Conservation (phyloP, 352 stramenopile genomes). For the Phytopythium litorale region DNA sequence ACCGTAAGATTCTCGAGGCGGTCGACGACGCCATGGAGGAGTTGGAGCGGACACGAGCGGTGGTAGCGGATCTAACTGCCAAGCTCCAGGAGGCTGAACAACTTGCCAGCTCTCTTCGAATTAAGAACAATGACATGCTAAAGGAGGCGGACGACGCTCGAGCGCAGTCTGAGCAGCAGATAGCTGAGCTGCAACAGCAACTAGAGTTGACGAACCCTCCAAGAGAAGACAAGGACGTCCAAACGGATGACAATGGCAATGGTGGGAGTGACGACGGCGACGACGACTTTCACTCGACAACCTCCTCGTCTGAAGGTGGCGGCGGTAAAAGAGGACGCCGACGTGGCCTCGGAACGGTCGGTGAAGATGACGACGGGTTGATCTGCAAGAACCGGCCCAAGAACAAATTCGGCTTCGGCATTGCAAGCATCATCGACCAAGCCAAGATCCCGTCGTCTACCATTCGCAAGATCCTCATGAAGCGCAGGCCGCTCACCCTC, state of each 20-base stretch:
- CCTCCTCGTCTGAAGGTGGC: slow-evolving; percentile 8
- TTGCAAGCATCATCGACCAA: slow-evolving; percentile 74
- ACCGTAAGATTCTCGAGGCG: slow-evolving; percentile 55
- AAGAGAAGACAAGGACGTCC: slow-evolving; percentile 39
- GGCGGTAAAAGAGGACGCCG: slow-evolving; percentile 17
- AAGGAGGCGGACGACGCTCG: slow-evolving; percentile 35
- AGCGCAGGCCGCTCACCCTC: slow-evolving; percentile 66
- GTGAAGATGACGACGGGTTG: slow-evolving; percentile 40
- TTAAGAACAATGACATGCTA: slow-evolving; percentile 48
- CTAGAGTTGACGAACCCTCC: slow-evolving; percentile 17
- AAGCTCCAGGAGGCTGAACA: slow-evolving; percentile 47
- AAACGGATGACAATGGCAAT: slow-evolving; percentile 24
- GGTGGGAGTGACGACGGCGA: slow-evolving; percentile 16
- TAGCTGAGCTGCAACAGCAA: slow-evolving; percentile 36
- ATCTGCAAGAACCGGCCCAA: slow-evolving; percentile 52
- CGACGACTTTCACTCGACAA: slow-evolving; percentile 13
- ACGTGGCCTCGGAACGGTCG: slow-evolving; percentile 17
- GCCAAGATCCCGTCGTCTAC: slow-evolving; percentile 67
- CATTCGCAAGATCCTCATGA: slow-evolving; percentile 70
- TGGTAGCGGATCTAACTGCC: slow-evolving; percentile 25
- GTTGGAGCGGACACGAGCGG: slow-evolving; percentile 27
- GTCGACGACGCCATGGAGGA: slow-evolving; percentile 55
- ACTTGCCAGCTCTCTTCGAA: slow-evolving; percentile 37
- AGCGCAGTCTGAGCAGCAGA: slow-evolving; percentile 25
- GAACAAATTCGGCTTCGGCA: slow-evolving; percentile 67